Evolutionary conservation across 2,329 filamentous ascomycete species (phyloP), one percentile per base, ranked within the genome.

Genomic region (Cladosporium sp.): DNA sequence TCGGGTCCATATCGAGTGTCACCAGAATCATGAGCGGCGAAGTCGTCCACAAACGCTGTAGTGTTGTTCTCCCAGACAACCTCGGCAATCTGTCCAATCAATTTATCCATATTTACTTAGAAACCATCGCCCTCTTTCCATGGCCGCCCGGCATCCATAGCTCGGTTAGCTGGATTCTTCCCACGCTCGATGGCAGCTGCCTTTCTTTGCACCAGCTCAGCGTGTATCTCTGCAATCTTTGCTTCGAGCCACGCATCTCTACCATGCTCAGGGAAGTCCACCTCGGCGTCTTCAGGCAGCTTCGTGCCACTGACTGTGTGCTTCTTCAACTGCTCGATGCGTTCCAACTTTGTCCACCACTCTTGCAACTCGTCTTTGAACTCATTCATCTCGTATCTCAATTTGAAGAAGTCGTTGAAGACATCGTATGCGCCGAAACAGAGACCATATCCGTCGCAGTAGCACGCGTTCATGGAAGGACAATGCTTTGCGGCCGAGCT

Each of bases 361-460:
- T 77, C 69, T 4, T 73, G 68, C 48, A 85, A 66, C 65, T 84
- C 78, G 21, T 75, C 67, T 62, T 81, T 76, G 13, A 78, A 73
- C 56, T 81, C 76, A 1, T 77, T 69, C 63, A 80, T 76, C 59
- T 80, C 72, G 30, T 76, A 79, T 54, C 79, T 77, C n/a, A 83
- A 67, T 46, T 81, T 79, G 28, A 82, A 79, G 71, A 81, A 88
- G 13, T 78, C 74, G 30, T 82, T 76, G 60, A 82, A 87, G 60
- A 79, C 74, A 4, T 80, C 75, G 34, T 82, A 78, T 4, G 79
- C 80, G 13, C 82, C 84, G 68, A 88, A 89, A 71, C 88, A 89
- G 11, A 86, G 76, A 1, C 88, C 87, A 58, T 84, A 89, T 6
- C 85, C 86, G 66, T 89, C 86, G 72, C 88, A 89, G 67, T 87